phyloP scores from a whole-genome alignment of 179 eudicot species.

The Silene coronaria region DNA sequence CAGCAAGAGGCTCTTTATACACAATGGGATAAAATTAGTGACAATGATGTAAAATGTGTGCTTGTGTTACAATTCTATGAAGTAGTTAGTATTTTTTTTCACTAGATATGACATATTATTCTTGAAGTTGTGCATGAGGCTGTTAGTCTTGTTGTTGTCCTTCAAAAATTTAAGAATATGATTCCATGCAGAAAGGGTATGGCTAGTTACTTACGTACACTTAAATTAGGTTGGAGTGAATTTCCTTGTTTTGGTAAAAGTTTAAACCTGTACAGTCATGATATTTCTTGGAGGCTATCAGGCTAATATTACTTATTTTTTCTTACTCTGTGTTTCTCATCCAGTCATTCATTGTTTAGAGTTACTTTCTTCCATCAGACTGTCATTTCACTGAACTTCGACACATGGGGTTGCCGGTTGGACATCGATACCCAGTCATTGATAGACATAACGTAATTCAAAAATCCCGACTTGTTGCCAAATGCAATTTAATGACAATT shows the following conservation, averaged over 20 bases:
- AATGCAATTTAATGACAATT: neutral
- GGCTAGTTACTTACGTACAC: constrained; percentile 21
- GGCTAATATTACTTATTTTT: neutral
- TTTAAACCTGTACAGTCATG: constrained; percentile 1
- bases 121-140: constrained; percentile 17
- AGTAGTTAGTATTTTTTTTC: neutral
- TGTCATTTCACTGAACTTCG: neutral
- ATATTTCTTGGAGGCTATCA: constrained; percentile 1
- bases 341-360: too few species aligned
- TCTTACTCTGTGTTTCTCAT: too few species aligned
- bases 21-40: neutral
- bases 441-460: too few species aligned
- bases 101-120: constrained; percentile 32
- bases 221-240: constrained; percentile 5
- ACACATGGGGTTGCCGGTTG: neutral
- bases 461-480: neutral
- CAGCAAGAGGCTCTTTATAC: neutral
- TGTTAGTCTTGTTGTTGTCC: constrained; percentile 5
- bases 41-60: neutral
- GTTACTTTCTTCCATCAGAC: neutral
- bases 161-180: constrained; percentile 19
- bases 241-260: constrained; percentile 25
- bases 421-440: neutral
- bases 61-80: constrained; percentile 9
- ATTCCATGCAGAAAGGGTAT: constrained; percentile 23